Evolutionary conservation across 2,329 filamentous ascomycete species (phyloP).

Genomic region (Gyromitra esculenta): DNA sequence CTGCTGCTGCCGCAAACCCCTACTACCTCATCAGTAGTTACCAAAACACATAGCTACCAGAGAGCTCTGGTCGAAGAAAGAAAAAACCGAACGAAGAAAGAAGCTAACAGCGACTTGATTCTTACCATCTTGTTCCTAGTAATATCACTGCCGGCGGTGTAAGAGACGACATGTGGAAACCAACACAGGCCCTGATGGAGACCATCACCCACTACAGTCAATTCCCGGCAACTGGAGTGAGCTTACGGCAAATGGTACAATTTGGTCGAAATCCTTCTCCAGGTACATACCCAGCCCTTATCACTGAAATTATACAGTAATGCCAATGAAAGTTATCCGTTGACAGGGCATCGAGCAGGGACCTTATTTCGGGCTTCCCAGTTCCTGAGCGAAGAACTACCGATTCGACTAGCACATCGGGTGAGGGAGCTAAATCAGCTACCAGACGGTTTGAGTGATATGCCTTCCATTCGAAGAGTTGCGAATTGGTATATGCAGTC

Average conservation of each 20-base stretch:
- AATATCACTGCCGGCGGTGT: constrained; percentile 32
- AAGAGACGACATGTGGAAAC: constrained; percentile 82
- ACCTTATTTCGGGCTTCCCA: constrained; percentile 97
- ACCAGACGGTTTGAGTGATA: constrained; percentile 94
- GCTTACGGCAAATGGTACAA: constrained; percentile 98
- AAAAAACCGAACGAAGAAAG: neutral
- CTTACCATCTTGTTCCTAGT: constrained; percentile 1
- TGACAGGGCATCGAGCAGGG: constrained; percentile 65
- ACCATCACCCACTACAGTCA: constrained; percentile 97
- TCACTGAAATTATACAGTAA: constrained; percentile 25
- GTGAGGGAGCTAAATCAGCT: constrained; percentile 92
- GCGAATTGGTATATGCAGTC: constrained; percentile 99
- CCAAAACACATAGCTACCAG: constrained; percentile 17
- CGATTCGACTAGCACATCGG: constrained; percentile 93
- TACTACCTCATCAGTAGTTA: constrained; percentile 5
- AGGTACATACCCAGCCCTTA: constrained; percentile 67
- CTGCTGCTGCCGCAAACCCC: constrained; percentile 7
- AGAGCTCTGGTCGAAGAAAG: constrained; percentile 17
- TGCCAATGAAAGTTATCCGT: constrained; percentile 46
- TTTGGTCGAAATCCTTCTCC: constrained; percentile 94
- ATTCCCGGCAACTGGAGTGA: constrained; percentile 96
- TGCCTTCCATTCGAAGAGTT: constrained; percentile 95
- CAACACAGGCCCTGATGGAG: constrained; percentile 88
- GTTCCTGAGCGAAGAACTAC: constrained; percentile 97
- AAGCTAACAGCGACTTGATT: constrained; percentile 12